These are phyloP conservation scores for Calonectria henricotiae DNA, from an alignment of 2,329 filamentous ascomycete genomes.

Conservation along the genomic window DNA sequence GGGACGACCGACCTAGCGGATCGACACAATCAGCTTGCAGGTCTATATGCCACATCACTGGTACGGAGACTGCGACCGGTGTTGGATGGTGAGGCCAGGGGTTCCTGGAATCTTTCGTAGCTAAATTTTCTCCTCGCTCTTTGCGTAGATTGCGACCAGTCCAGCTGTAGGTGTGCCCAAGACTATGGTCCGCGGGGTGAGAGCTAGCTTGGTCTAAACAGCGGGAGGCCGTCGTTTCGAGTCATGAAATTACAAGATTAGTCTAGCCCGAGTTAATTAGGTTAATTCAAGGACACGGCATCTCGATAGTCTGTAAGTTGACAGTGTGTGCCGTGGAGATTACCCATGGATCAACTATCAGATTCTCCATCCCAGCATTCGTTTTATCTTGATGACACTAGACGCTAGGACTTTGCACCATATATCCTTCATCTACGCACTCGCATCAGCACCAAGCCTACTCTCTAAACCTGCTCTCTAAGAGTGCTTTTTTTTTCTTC, in stretches of 20 bases:
- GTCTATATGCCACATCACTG: constrained; percentile 6
- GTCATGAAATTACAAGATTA: constrained; percentile 17
- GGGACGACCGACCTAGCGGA: constrained; percentile 20
- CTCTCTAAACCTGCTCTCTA: too few species aligned
- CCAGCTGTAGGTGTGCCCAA: background rate
- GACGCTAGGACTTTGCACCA: background rate
- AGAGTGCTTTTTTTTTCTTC: too few species aligned
- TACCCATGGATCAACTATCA: constrained; percentile 13
- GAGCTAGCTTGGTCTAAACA: constrained; percentile 17
- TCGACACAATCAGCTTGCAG: background rate
- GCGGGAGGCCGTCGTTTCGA: constrained; percentile 6
- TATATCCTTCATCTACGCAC: background rate
- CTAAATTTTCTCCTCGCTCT: background rate
- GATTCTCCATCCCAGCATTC: background rate
- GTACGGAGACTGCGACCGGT: background rate
- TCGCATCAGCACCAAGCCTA: too few species aligned
- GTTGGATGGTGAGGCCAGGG: background rate
- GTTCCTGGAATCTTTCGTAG: background rate
- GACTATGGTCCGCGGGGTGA: background rate
- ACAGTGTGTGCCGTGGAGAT: background rate
- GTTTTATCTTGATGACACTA: constrained; percentile 18
- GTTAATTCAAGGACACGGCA: background rate
- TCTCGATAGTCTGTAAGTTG: background rate
- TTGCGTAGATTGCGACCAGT: background rate
- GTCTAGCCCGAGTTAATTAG: background rate